Percentiles rank a stretch among this genome's conserved stretches.
Evolutionary conservation across 345 rosid species (phyloP).

Genomic region (Clarkia xantiana): DNA sequence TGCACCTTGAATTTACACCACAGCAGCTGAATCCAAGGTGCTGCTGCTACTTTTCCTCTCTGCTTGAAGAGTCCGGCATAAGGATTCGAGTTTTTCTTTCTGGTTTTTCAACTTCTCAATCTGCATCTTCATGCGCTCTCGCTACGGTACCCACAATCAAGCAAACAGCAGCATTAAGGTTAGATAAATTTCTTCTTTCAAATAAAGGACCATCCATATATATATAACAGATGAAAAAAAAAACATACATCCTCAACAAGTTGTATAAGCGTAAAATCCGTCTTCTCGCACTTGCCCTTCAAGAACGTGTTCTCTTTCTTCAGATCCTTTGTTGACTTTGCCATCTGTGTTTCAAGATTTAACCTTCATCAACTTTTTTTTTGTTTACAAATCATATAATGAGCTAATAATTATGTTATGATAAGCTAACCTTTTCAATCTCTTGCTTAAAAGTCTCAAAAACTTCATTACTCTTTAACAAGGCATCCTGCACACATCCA

Average conservation of each 20-base stretch:
- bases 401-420: too few relatives aligned
- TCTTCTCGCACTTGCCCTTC: conserved; percentile 77
- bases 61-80: conserved; percentile 87
- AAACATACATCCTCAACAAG: conserved; percentile 74
- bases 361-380: not conserved
- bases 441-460: conserved; percentile 89
- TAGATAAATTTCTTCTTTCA: too few relatives aligned
- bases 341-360: conserved; percentile 35
- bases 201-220: too few relatives aligned
- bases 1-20: too few relatives aligned
- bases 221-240: too few relatives aligned
- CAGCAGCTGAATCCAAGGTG: conserved; percentile 12
- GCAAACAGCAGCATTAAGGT: not conserved
- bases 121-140: conserved; percentile 60
- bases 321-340: conserved; percentile 75
- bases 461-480: conserved; percentile 85
- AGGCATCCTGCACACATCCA: conserved; percentile 65
- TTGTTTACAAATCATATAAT: too few relatives aligned
- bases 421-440: conserved; percentile 56
- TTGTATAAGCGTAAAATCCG: conserved; percentile 59
- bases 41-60: conserved; percentile 50
- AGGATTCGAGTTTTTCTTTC: conserved; percentile 77
- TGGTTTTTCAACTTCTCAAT: conserved; percentile 83
- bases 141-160: conserved; percentile 22
- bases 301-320: conserved; percentile 72